These are phyloP conservation scores for Forsythia viridissima DNA, from an alignment of 257 asterid species.

Conservation along the genomic window DNA sequence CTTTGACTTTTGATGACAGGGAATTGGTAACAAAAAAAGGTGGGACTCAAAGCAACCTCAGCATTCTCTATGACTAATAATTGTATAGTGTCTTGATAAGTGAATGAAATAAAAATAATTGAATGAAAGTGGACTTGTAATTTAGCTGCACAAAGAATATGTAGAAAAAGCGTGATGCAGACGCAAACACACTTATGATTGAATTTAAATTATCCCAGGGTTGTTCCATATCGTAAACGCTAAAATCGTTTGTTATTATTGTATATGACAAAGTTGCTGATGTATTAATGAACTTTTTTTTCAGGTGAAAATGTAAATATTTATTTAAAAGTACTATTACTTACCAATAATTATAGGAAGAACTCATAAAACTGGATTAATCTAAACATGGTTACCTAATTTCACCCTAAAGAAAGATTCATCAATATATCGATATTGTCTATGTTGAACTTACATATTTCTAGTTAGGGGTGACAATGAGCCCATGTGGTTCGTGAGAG, in stretches of 20 bases:
- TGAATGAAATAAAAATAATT: constrained; percentile 27
- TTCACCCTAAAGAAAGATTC: too few species aligned
- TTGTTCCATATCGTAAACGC: not conserved
- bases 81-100: constrained; percentile 15
- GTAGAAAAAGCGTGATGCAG: constrained; percentile 1
- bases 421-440: too few species aligned
- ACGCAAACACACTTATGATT: not conserved
- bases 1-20: constrained; percentile 14
- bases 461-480: too few species aligned
- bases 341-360: too few species aligned
- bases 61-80: constrained; percentile 16
- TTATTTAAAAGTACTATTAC: too few species aligned
- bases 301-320: too few species aligned
- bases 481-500: too few species aligned
- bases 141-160: not conserved
- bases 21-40: constrained; percentile 6
- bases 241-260: not conserved
- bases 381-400: too few species aligned
- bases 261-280: not conserved
- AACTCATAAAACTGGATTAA: too few species aligned
- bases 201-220: not conserved
- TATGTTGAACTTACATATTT: too few species aligned
- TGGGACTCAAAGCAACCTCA: constrained; percentile 31
- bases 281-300: too few species aligned
- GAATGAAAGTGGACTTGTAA: constrained; percentile 9